Conservation (phyloP, 2,329 filamentous ascomycete species). For the Xylariales sp. region DNA sequence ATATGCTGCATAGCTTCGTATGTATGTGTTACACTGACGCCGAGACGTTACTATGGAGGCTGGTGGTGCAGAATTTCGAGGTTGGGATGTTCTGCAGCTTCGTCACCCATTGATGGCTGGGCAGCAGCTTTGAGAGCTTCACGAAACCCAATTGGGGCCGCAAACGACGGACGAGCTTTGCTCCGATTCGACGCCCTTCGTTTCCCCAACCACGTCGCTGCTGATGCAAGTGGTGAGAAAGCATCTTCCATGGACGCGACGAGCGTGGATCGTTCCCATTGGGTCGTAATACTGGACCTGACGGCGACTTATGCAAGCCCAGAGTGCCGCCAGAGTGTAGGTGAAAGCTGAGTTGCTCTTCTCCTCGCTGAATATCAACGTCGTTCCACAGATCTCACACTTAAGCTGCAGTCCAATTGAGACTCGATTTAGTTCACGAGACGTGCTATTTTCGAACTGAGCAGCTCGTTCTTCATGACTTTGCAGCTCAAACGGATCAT, state of each 20-base stretch:
- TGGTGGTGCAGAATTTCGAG: too few species aligned
- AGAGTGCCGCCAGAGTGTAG: too few species aligned
- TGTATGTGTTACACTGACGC: too few species aligned
- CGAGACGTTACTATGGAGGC: too few species aligned
- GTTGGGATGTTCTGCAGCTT: slow-evolving; percentile 2
- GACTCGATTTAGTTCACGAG: too few species aligned
- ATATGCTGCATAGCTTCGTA: too few species aligned
- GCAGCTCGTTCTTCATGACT: background rate
- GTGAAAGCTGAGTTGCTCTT: background rate
- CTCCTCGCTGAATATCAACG: background rate
- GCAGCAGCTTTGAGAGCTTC: slow-evolving; percentile 6
- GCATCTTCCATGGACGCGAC: slow-evolving; percentile 10
- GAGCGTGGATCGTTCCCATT: slow-evolving; percentile 11
- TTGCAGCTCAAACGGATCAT: background rate
- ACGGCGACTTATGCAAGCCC: slow-evolving; percentile 9
- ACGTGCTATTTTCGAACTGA: too few species aligned
- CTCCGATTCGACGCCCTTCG: slow-evolving; percentile 1
- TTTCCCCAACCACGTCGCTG: slow-evolving; percentile 10
- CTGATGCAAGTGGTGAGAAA: slow-evolving; percentile 5
- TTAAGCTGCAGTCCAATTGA: too few species aligned
- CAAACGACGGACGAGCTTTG: background rate
- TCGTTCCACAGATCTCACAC: background rate
- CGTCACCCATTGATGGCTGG: slow-evolving; percentile 7
- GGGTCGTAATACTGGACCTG: background rate
- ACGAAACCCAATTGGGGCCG: slow-evolving; percentile 10